Evolutionary conservation across 2,329 filamentous ascomycete genomes (phyloP), one percentile per base, ranked within the genome.

Genomic region (Aaosphaeria pasadenensis): DNA sequence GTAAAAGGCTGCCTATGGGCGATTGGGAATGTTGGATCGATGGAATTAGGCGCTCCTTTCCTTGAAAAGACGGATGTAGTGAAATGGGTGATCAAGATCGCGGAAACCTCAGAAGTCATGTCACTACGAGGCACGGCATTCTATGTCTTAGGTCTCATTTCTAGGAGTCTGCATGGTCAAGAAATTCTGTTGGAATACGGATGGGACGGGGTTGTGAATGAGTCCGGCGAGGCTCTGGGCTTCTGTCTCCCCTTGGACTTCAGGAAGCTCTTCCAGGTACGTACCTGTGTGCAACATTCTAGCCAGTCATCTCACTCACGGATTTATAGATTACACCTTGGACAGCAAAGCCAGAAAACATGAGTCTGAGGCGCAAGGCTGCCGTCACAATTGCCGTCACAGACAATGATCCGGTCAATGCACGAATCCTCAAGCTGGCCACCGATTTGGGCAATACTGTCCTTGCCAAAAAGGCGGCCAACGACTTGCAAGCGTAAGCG

Each of bases 1-100:
- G 90, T 97, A 55, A 99, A 99, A 70, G 94, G 91, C 6, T 96
- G 91, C 66, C 77, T 99, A 42, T 99, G 94, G 94, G 94, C 94
- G 0, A 91, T 99, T 1, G 94, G 94, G 28, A 99, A 99, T 59
- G 92, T 99, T 35, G 94, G 94, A 0, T 96, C 91, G 0, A 97
- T 99, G 91, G 92, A 97, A 61, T 83, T 96, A 1, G 94, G 94
- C 1, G 92, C 92, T 1, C 91, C 91, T 0, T 99, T 99, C 67
- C 78, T 99, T 4, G 94, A 96, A 70, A 86, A 88, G 47, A 89
- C 85, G 35, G 89, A 96, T 56, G 90, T 97, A 35, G 90, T 97
- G 13, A 83, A 87, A 62, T 83, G 87, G 53, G 92, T 99, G 53
- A 84, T 97, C 42, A 80, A 84, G 54, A 96, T 99, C 64, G 94